Conservation (phyloP, 1,284 basidiomycete species). For the Pseudozyma tsukubaensis region DNA sequence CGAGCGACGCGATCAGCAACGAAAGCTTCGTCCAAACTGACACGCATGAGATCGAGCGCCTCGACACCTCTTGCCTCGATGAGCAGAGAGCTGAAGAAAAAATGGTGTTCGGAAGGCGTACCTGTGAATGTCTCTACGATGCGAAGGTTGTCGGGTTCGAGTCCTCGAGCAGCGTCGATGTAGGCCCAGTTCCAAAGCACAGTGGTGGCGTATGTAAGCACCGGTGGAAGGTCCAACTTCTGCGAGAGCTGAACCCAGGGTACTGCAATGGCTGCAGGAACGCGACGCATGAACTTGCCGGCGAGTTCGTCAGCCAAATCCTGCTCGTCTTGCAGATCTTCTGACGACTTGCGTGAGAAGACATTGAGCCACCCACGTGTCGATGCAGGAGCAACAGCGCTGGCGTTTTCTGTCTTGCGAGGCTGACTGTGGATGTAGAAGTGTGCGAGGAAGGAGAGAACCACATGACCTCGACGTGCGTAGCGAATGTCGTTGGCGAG, state of each 20-base stretch:
- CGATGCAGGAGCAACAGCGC: not conserved
- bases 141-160: conserved; percentile 56
- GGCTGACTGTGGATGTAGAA: conserved; percentile 84
- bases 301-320: conserved; percentile 43
- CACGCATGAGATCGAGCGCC: conserved; percentile 85
- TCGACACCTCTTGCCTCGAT: conserved; percentile 90
- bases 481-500: conserved; percentile 57
- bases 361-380: conserved; percentile 36
- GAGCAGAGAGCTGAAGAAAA: conserved; percentile 87
- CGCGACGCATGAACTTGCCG: conserved; percentile 70
- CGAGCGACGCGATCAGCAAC: conserved; percentile 83
- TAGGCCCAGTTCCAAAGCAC: conserved; percentile 90
- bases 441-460: conserved; percentile 86
- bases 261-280: conserved; percentile 80
- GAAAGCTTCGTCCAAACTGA: conserved; percentile 90
- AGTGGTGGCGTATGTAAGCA: conserved; percentile 91
- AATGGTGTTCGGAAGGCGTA: conserved; percentile 85
- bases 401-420: conserved; percentile 35
- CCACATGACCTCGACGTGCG: conserved; percentile 80
- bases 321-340: conserved; percentile 41
- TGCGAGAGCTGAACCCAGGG: conserved; percentile 78
- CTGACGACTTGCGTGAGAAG: conserved; percentile 31
- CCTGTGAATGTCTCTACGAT: conserved; percentile 82
- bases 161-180: conserved; percentile 59
- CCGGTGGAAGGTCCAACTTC: conserved; percentile 84